These are phyloP conservation scores for Coniochaeta prunicola DNA, from an alignment of 2,329 filamentous ascomycete genomes.

Conservation along the genomic window DNA sequence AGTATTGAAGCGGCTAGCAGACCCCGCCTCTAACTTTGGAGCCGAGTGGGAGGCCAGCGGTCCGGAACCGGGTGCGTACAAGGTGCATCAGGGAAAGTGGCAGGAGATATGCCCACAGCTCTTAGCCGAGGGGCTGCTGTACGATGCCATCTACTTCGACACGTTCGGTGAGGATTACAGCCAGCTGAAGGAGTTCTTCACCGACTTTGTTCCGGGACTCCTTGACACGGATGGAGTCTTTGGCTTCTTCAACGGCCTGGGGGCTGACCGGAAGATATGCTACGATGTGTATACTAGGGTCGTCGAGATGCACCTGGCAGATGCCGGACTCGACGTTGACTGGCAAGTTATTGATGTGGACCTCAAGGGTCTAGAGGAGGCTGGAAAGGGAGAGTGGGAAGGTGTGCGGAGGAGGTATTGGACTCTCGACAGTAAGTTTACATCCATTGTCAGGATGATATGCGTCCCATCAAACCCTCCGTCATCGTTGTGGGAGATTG, in stretches of 20 bases:
- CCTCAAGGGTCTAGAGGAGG: conserved; percentile 53
- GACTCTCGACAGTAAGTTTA: conserved; percentile 64
- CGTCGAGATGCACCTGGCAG: conserved; percentile 81
- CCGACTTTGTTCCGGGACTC: conserved; percentile 74
- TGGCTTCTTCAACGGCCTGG: conserved; percentile 85
- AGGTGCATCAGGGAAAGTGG: conserved; percentile 70
- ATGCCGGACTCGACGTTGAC: conserved; percentile 82
- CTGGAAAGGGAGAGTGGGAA: conserved; percentile 73
- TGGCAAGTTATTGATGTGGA: conserved; percentile 76
- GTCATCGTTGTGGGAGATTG: background rate
- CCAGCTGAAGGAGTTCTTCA: conserved; percentile 80
- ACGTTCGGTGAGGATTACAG: conserved; percentile 93
- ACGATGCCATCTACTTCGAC: conserved; percentile 93
- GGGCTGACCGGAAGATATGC: conserved; percentile 84
- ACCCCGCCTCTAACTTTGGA: conserved; percentile 43
- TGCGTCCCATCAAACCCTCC: background rate
- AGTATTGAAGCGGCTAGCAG: conserved; percentile 58
- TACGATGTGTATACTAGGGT: conserved; percentile 96
- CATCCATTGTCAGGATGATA: background rate
- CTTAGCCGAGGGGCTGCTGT: conserved; percentile 59
- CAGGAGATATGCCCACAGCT: conserved; percentile 70
- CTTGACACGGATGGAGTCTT: conserved; percentile 68
- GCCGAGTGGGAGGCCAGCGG: conserved; percentile 45
- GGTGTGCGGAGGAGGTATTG: conserved; percentile 86
- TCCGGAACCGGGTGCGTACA: conserved; percentile 59